Base-by-base conservation (phyloP, 495 filamentous ascomycete genomes). In the Hypoxylon intermedium region DNA sequence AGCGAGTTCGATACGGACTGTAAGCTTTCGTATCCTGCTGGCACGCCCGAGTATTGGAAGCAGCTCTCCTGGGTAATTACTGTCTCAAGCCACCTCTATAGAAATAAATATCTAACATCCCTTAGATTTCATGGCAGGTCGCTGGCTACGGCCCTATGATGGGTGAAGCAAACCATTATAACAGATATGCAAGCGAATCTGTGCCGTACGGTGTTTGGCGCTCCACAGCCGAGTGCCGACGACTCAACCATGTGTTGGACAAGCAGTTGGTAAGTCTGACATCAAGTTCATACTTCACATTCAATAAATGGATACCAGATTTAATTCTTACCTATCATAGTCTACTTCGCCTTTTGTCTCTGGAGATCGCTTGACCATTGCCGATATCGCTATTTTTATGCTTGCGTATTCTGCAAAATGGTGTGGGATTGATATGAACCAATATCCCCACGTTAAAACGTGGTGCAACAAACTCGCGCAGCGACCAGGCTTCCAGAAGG, bases 401-500 rank as follows among this genome's bases (percentile, higher is more conserved):
- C 56, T 51, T 21, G 38, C 58, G 6, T 38, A 62, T 45, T 62
- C 58, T 30, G 12, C 45, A 19, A 51, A 44, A 15, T 62, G 51
- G 58, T 38, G 26, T 1, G 87, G 85, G 15, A 60, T 91, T 1
- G 86, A 91, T 31, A 82, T 91, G 47, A 76, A 83, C 6, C 80
- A 89, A 65, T 93, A 92, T 73, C 88, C 88, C 9, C 71, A 78
- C 20, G 66, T 85, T 36, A 80, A 83, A 66, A 81, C 82, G 9
- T 91, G 89, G 76, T 76, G 80, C 58, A 75, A 86, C 42, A 69
- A 80, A n/a, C 78, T 93, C 74, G 70, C 73, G 12, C 75, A 75
- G 41, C 73, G 89, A 6, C 78, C 80, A 18, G 90, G 78, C 2
- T 81, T 88, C 6, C 77, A 89, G 77, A 89, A 82, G 76, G 90